Base-by-base conservation (phyloP, 768 basidiomycete genomes). In the Boletus huronensis region DNA sequence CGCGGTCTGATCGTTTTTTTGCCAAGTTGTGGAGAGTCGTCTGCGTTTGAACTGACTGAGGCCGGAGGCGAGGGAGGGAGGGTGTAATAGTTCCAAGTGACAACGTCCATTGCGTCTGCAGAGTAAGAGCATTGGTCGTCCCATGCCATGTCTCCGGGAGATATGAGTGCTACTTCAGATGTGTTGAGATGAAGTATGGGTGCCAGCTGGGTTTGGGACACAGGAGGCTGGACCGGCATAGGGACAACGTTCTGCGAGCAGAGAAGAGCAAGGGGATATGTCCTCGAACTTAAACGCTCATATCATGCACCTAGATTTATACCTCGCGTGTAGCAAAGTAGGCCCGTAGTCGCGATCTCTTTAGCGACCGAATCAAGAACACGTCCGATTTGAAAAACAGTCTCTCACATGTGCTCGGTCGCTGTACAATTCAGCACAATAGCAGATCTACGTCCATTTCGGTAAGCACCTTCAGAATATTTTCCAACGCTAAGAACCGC, bases 181-280 rank as follows among this genome's bases (percentile, higher is more conserved):
- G 80, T 73, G 65, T 83, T 80, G 64, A 85, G 75, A 59, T 82
- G 78, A 60, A 83, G 81, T 78, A 83, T 81, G 63, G 77, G 65
- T 47, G 77, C 59, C 43, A 72, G 70, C 40, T 71, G 73, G 55
- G 53, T 23, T 16, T 63, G 69, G 44, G 69, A 62, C 38, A 59
- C 29, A 25, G 58, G 54, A 1, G 54, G 46, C 9, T 64, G 58
- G 39, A 44, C 25, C 10, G 57, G 53, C 58, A 55, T 62, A 38
- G 35, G 36, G 54, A 47, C 45, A 48, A 40, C 26, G 59, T 44
- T 23, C 53, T 45, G 50, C 45, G 43, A 36, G 55, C 49, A 51
- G 58, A 47, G 59, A 36, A 38, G 58, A 35, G 43, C 47, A 43
- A 52, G 58, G 56, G 63, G 53, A 60, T 68, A 61, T 55, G 56